Percentiles rank a stretch among this genome's conserved stretches.
Evolutionary conservation across 106 monocot genomes (phyloP).

Genomic region (Acorus calamus): DNA sequence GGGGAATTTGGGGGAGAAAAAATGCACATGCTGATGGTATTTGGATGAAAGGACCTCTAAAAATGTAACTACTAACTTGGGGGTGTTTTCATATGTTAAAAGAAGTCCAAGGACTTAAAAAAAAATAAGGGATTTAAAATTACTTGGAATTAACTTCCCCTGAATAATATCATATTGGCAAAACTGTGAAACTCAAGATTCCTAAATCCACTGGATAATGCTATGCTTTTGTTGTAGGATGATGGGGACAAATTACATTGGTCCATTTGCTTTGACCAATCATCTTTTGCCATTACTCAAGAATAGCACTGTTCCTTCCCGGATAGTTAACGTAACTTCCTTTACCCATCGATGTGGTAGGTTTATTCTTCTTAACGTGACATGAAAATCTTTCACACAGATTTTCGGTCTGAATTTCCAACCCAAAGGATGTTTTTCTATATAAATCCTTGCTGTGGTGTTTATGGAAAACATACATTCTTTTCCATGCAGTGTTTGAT

Average conservation of each 20-base stretch:
- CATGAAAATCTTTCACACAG: background rate
- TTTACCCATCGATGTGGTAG: constrained; percentile 88
- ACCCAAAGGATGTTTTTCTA: no score
- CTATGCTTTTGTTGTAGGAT: constrained; percentile 45
- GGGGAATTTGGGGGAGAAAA: no score
- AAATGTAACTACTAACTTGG: no score
- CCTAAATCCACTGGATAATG: background rate
- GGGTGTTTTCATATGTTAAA: no score
- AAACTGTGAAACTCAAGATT: no score
- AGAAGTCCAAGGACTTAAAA: no score
- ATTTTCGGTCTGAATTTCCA: background rate
- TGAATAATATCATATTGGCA: no score
- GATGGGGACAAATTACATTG: constrained; percentile 76
- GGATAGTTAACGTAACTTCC: constrained; percentile 87
- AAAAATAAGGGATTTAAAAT: no score
- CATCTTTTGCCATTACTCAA: constrained; percentile 75
- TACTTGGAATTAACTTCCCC: no score
- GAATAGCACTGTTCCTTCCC: constrained; percentile 66
- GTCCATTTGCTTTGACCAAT: constrained; percentile 69
- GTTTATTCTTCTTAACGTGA: constrained; percentile 7
- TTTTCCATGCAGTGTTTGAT: constrained; percentile 25
- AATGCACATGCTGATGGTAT: no score
- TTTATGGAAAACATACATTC: background rate
- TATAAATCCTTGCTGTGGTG: no score
- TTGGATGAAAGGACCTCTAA: no score